Percentiles rank a stretch among this genome's conserved stretches.
These are phyloP conservation scores for Tetracentron sinense DNA, from an alignment of 164 flowering plant genomes.

Conservation along the genomic window DNA sequence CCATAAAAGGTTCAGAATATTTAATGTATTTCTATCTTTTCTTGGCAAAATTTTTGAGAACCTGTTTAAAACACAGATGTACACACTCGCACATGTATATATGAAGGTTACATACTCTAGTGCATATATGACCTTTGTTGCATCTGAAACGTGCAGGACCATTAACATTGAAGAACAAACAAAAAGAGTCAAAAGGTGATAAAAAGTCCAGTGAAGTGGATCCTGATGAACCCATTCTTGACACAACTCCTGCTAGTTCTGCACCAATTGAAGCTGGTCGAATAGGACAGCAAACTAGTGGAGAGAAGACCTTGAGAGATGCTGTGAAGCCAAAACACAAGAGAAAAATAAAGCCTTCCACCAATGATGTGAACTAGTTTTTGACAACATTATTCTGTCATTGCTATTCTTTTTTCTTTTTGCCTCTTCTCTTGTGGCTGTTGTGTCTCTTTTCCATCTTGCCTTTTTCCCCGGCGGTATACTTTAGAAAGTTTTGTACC, in stretches of 20 bases:
- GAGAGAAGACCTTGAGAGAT: conserved; percentile 56
- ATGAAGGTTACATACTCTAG: too few species aligned
- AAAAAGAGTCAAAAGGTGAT: conserved; percentile 13
- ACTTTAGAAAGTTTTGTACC: too few species aligned
- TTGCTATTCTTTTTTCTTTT: too few species aligned
- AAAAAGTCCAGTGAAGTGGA: conserved; percentile 12
- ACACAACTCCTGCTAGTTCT: conserved; percentile 13
- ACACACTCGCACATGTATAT: neutral
- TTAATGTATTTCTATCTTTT: too few species aligned
- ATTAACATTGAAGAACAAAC: conserved; percentile 9
- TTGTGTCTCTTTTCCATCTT: too few species aligned
- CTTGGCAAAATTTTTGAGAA: too few species aligned
- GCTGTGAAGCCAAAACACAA: conserved; percentile 78
- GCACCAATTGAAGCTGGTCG: conserved; percentile 19
- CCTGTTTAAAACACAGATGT: too few species aligned
- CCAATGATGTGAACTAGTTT: conserved; percentile 24
- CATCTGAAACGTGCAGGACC: conserved; percentile 31
- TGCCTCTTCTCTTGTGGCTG: too few species aligned
- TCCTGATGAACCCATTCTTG: conserved; percentile 18
- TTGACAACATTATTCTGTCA: too few species aligned
- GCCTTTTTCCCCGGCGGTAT: too few species aligned
- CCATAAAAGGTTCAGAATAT: too few species aligned
- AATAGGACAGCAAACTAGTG: conserved; percentile 14
- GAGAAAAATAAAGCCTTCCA: conserved; percentile 48
- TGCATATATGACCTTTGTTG: neutral